phyloP scores from a whole-genome alignment of 164 flowering plant species.

The Magnolia officinalis region DNA sequence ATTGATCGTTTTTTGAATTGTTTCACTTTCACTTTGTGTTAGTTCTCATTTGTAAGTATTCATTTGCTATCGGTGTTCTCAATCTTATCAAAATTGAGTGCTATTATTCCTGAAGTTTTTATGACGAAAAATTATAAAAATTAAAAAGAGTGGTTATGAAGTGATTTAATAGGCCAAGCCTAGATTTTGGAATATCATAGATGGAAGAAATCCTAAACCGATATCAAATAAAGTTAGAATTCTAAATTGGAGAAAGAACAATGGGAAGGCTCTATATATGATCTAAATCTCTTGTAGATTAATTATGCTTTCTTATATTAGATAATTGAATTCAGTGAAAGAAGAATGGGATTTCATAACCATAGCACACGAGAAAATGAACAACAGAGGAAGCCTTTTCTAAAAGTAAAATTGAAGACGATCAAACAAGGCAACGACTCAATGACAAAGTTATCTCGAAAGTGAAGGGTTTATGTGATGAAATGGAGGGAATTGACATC shows the following conservation, averaged over 20 bases:
- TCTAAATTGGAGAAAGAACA: background rate
- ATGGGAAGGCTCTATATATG: background rate
- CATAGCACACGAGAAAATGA: background rate
- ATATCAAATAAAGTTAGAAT: background rate
- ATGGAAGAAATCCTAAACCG: background rate
- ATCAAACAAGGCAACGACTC: background rate
- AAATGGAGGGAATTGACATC: background rate
- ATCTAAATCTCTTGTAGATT: background rate
- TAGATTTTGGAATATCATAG: background rate
- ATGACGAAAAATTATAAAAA: background rate
- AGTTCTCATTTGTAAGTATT: too few relatives aligned
- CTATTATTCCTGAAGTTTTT: background rate
- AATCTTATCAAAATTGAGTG: background rate
- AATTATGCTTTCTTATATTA: background rate
- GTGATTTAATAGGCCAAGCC: background rate
- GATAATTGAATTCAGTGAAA: background rate
- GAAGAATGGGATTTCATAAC: constrained; percentile 1
- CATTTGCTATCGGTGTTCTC: too few relatives aligned
- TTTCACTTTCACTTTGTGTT: too few relatives aligned
- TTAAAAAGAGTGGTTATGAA: background rate
- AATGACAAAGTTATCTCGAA: too few relatives aligned
- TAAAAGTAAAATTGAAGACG: background rate
- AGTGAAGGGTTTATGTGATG: too few relatives aligned
- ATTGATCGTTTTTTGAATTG: too few relatives aligned
- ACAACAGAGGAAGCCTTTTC: background rate